These are phyloP conservation scores for Echria macrotheca DNA, from an alignment of 495 filamentous ascomycete species.

Conservation along the genomic window DNA sequence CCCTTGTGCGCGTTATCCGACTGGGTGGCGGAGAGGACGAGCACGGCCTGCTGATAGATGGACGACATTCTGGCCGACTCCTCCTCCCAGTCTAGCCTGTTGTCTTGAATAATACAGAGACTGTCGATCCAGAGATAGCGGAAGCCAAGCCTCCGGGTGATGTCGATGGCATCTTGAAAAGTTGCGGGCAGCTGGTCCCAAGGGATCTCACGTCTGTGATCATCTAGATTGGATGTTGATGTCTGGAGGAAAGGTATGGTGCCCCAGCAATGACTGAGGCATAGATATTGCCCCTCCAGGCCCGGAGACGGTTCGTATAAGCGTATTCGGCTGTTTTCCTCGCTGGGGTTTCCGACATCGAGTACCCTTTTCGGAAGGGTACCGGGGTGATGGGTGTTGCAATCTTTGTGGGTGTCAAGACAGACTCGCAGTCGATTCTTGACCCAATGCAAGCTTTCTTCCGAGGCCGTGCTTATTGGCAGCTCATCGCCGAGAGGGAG, in stretches of 20 bases:
- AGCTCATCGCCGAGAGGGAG: neutral
- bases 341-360: neutral
- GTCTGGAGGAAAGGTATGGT: neutral
- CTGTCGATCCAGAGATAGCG: slow-evolving; percentile 7
- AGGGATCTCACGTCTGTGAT: neutral
- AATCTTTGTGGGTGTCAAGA: neutral
- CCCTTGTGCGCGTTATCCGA: neutral
- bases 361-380: neutral
- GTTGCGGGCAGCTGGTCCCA: neutral
- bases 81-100: neutral
- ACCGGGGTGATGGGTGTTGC: too few relatives aligned
- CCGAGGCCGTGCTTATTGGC: neutral
- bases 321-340: neutral
- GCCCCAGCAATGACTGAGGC: neutral
- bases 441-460: neutral
- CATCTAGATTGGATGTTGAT: neutral
- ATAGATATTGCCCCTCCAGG: neutral
- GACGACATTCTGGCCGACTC: neutral
- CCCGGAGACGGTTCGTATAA: neutral
- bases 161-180: neutral
- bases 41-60: neutral
- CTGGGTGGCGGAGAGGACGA: neutral
- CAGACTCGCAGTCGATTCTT: neutral
- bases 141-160: neutral
- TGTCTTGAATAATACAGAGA: slow-evolving; percentile 6